These are phyloP conservation scores for Nepenthes alata DNA, from an alignment of 179 eudicot species.

Conservation along the genomic window DNA sequence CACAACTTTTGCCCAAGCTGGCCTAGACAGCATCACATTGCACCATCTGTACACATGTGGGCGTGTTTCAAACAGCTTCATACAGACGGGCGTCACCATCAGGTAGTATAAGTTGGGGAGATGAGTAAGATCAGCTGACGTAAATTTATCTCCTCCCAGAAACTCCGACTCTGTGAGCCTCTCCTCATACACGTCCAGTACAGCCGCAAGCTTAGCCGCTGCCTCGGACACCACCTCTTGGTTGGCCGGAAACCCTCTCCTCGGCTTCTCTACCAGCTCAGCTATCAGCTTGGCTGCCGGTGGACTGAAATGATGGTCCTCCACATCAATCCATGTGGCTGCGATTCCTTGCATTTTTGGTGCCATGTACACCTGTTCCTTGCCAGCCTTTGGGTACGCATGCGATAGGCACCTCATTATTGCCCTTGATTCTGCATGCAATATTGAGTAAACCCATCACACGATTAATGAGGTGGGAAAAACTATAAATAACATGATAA, in stretches of 20 bases:
- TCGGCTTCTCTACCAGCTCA: slow-evolving; percentile 15
- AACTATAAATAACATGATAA: neutral
- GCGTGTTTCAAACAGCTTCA: slow-evolving; percentile 13
- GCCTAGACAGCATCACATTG: slow-evolving; percentile 22
- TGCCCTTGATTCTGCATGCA: slow-evolving; percentile 20
- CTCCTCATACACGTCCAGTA: slow-evolving; percentile 11
- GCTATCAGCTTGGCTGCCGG: slow-evolving; percentile 12
- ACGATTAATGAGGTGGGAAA: neutral
- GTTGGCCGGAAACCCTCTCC: neutral
- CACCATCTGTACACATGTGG: slow-evolving; percentile 29
- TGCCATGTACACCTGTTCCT: slow-evolving; percentile 15
- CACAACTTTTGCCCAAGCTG: slow-evolving; percentile 15
- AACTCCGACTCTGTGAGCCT: neutral
- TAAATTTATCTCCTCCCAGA: slow-evolving; percentile 10
- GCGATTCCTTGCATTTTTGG: slow-evolving; percentile 21
- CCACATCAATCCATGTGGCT: slow-evolving; percentile 26
- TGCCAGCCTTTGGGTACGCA: slow-evolving; percentile 7
- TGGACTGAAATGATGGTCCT: slow-evolving; percentile 17
- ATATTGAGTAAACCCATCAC: neutral
- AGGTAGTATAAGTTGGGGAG: slow-evolving; percentile 19
- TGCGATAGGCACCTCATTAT: slow-evolving; percentile 23
- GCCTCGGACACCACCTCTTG: slow-evolving; percentile 6
- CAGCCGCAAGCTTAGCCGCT: neutral
- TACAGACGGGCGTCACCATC: slow-evolving; percentile 17
- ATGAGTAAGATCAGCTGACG: slow-evolving; percentile 16